These are phyloP conservation scores for Hypoxylon sp. DNA, from an alignment of 2,329 filamentous ascomycete genomes.

Conservation along the genomic window DNA sequence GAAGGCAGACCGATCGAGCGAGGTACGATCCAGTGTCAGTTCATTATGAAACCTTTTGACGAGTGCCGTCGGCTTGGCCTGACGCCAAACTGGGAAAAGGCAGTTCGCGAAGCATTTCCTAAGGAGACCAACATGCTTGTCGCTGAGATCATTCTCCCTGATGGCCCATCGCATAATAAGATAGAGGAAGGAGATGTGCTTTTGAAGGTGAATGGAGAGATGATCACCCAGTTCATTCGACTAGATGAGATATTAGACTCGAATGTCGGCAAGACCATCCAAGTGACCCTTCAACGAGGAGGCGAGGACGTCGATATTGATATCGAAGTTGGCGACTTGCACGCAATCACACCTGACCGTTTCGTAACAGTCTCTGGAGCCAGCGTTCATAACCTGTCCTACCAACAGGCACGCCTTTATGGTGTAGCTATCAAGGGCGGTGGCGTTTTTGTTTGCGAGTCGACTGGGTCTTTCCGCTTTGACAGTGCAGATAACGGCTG, in stretches of 20 bases:
- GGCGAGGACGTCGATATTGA: slow-evolving; percentile 89
- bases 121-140: slow-evolving; percentile 97
- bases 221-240: slow-evolving; percentile 92
- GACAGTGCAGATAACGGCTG: slow-evolving; percentile 92
- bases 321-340: slow-evolving; percentile 87
- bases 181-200: slow-evolving; percentile 95
- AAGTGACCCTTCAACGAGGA: slow-evolving; percentile 87
- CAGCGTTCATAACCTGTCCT: slow-evolving; percentile 96
- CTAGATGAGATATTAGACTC: slow-evolving; percentile 94
- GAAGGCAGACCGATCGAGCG: slow-evolving; percentile 81
- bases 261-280: slow-evolving; percentile 83
- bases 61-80: slow-evolving; percentile 93
- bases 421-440: slow-evolving; percentile 87
- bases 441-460: slow-evolving; percentile 90
- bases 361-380: slow-evolving; percentile 95
- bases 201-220: slow-evolving; percentile 91
- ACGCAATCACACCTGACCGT: slow-evolving; percentile 94
- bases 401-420: slow-evolving; percentile 96
- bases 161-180: slow-evolving; percentile 88
- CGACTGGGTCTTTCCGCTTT: slow-evolving; percentile 93
- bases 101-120: slow-evolving; percentile 85
- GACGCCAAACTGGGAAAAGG: slow-evolving; percentile 86
- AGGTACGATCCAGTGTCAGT: slow-evolving; percentile 98
- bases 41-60: slow-evolving; percentile 96
- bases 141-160: slow-evolving; percentile 92